phyloP scores from a whole-genome alignment of 768 basidiomycete species.

The Lentinula boryana region DNA sequence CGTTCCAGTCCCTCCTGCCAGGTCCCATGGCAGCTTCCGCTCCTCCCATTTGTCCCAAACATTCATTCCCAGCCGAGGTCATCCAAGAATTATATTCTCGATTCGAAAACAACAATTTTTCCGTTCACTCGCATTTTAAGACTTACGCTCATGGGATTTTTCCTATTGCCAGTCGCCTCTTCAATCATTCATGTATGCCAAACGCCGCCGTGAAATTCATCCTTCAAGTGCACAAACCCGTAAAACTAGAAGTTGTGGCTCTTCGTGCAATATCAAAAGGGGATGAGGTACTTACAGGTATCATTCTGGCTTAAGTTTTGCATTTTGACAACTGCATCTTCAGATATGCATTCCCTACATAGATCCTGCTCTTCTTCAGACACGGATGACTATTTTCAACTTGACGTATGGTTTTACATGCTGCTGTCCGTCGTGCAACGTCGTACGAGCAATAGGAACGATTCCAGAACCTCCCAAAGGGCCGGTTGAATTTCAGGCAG shows the following conservation, averaged over 20 bases:
- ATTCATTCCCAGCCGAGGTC: conserved; percentile 19
- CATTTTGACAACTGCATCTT: not conserved
- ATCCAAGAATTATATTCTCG: conserved; percentile 40
- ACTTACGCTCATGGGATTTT: conserved; percentile 72
- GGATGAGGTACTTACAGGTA: conserved; percentile 52
- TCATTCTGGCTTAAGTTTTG: not conserved
- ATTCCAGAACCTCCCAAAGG: conserved; percentile 34
- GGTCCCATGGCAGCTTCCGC: conserved; percentile 22
- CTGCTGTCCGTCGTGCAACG: conserved; percentile 50
- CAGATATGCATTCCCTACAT: conserved; percentile 74
- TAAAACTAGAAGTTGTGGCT: conserved; percentile 60
- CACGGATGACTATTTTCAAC: conserved; percentile 52
- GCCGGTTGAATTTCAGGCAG: conserved; percentile 17
- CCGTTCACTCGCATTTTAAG: conserved; percentile 65
- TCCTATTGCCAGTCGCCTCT: conserved; percentile 69
- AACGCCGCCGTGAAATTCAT: conserved; percentile 63
- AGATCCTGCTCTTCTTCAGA: conserved; percentile 66
- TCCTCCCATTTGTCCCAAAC: conserved; percentile 27
- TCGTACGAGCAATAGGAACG: conserved; percentile 29
- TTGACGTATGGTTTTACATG: conserved; percentile 68
- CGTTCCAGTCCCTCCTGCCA: conserved; percentile 41
- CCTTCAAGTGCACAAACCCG: conserved; percentile 28
- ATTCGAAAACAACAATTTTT: conserved; percentile 81
- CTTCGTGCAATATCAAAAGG: conserved; percentile 47
- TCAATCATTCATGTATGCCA: conserved; percentile 80